Percentiles rank a stretch among this genome's conserved stretches.
Conservation (phyloP, 192 early-diverging fungal species). For the Allomyces macrogynus region DNA sequence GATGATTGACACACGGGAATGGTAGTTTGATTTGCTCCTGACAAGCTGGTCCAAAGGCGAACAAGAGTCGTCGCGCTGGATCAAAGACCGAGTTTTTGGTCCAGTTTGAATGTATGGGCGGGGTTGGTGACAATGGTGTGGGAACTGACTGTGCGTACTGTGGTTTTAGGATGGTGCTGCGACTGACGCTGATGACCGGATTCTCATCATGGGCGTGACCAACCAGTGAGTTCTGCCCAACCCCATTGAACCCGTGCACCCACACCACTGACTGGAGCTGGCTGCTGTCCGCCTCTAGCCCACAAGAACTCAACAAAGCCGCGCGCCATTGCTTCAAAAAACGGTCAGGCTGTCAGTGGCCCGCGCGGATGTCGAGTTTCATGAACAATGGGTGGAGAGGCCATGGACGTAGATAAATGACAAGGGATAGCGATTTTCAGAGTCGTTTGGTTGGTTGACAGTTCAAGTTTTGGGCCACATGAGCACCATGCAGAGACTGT, state of each 20-base stretch:
- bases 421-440: no score
- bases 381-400: conserved; percentile 40
- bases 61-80: conserved; percentile 60
- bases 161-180: conserved; percentile 54
- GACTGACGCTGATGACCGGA: conserved; percentile 48
- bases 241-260: no score
- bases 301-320: conserved; percentile 84
- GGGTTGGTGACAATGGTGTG: conserved; percentile 1
- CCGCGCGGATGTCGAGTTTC: conserved; percentile 51
- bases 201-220: conserved; percentile 56
- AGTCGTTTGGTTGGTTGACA: no score
- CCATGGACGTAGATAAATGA: no score
- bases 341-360: conserved; percentile 66
- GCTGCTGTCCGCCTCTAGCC: conserved; percentile 20
- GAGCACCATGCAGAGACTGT: no score
- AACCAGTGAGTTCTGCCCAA: conserved; percentile 32
- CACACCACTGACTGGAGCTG: no score
- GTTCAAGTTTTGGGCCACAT: no score
- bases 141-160: background rate
- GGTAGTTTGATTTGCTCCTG: conserved; percentile 65
- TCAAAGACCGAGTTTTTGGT: conserved; percentile 91
- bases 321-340: conserved; percentile 54
- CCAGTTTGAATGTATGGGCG: conserved; percentile 32
- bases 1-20: background rate
- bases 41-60: conserved; percentile 77